Base-by-base conservation (phyloP, 1,139 yeast genomes). In the Scheffersomyces cryptocercus region DNA sequence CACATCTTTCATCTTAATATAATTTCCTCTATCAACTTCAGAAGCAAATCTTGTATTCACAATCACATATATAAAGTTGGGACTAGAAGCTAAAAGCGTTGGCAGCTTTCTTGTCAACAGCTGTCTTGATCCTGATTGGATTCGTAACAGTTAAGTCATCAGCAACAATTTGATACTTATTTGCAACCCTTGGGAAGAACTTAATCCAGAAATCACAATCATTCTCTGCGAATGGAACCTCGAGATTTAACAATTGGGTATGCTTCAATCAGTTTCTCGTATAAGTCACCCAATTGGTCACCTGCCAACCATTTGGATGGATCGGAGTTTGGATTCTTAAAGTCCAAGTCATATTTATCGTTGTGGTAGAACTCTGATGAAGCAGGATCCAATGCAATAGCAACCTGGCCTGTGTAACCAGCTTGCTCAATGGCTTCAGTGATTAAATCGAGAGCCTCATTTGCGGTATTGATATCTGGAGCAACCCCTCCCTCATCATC, bases 171-270 rank as follows among this genome's bases (percentile, higher is more conserved):
- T 29, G 43, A 7, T 34, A 5, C 33, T 26, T 24, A n/a, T 28
- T 34, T 4, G 32, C 34, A 5, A 37, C 30, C 24, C 13, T 36
- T 28, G 42, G 26, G 34, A 29, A 39, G 28, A 29, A 36, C 29
- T 42, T 16, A 10, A 14, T 20, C 45, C 45, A 42, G 12, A 40
- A 30, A 5, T 39, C 42, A 43, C 55, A 53, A 52, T 53, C 56
- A 41, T 51, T 53, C 51, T 53, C 56, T 28, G 49, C 56, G 44
- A 53, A 52, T 37, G 53, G 54, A 51, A 51, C 56, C 29, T 42
- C 45, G 30, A 42, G 33, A 11, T 37, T 33, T n/a, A 26, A 39
- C 35, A 33, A 42, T 42, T 28, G 45, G 43, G 36, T 39, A 42
- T 26, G 36, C 35, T 3, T 14, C n/a, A 10, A 39, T 32, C 32